Percentiles rank a stretch among this genome's conserved stretches.
phyloP scores from a whole-genome alignment of 148 eudicot species.

The Chenopodium album region DNA sequence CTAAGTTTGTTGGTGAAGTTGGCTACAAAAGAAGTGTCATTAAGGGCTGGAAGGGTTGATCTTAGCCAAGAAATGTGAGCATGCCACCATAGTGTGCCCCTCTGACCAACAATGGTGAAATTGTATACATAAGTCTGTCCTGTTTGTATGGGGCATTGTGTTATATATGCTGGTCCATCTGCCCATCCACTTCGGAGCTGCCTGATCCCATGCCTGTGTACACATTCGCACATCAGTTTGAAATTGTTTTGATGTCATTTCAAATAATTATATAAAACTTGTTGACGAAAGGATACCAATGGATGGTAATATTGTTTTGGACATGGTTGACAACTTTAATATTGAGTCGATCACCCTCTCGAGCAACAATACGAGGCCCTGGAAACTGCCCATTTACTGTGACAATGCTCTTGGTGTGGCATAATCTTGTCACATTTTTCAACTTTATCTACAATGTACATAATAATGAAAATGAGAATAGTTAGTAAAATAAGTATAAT shows the following conservation, averaged over 20 bases:
- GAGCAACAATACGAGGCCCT: slow-evolving; percentile 48
- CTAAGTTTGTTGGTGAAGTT: slow-evolving; percentile 36
- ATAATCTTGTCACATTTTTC: slow-evolving; percentile 40
- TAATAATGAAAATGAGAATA: neutral
- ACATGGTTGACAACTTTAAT: slow-evolving; percentile 45
- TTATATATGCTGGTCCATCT: slow-evolving; percentile 55
- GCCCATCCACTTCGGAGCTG: slow-evolving; percentile 61
- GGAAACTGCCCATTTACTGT: slow-evolving; percentile 52
- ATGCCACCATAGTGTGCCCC: slow-evolving; percentile 62
- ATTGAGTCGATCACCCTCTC: slow-evolving; percentile 42
- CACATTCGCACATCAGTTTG: neutral
- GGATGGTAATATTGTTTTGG: slow-evolving; percentile 42
- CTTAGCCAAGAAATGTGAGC: slow-evolving; percentile 62
- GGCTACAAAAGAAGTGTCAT: slow-evolving; percentile 40
- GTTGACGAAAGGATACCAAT: slow-evolving; percentile 34
- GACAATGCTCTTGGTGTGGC: slow-evolving; percentile 46
- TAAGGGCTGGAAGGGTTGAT: slow-evolving; percentile 42
- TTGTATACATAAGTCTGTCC: slow-evolving; percentile 53
- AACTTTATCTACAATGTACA: slow-evolving; percentile 31
- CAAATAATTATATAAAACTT: neutral
- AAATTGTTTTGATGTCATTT: neutral
- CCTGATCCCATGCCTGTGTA: slow-evolving; percentile 53
- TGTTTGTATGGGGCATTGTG: slow-evolving; percentile 55
- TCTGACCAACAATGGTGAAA: slow-evolving; percentile 50
- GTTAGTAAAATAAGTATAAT: neutral